These are phyloP conservation scores for Quercus mongolica DNA, from an alignment of 306 rosid species.

Conservation along the genomic window DNA sequence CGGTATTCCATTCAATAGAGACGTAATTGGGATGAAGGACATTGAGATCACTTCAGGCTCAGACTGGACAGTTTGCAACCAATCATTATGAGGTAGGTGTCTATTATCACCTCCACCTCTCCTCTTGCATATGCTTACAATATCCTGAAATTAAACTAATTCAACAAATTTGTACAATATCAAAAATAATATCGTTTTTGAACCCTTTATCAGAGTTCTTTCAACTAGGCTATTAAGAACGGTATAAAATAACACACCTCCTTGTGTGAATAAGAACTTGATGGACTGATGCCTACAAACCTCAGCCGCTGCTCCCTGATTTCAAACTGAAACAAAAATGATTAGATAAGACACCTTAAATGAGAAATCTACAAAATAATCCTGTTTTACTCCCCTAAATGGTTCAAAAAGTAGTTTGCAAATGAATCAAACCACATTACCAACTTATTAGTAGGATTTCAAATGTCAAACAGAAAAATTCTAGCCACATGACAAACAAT, in stretches of 20 bases:
- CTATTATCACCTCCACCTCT: constrained; percentile 77
- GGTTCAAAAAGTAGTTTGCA: background rate
- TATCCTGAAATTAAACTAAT: constrained; percentile 57
- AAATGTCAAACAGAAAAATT: background rate
- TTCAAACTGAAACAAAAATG: constrained; percentile 55
- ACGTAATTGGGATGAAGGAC: constrained; percentile 92
- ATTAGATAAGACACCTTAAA: constrained; percentile 19
- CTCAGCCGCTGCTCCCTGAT: constrained; percentile 74
- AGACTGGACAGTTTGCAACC: constrained; percentile 83
- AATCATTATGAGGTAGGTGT: constrained; percentile 62
- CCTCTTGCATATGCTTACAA: constrained; percentile 66
- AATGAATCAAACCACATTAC: background rate
- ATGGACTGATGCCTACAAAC: constrained; percentile 71
- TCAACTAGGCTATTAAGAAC: constrained; percentile 6
- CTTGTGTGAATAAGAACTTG: constrained; percentile 81
- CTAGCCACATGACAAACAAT: background rate
- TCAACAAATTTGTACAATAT: constrained; percentile 12
- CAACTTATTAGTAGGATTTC: background rate
- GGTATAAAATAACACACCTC: constrained; percentile 52
- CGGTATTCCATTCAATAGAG: constrained; percentile 88
- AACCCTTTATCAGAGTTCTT: background rate
- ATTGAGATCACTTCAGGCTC: constrained; percentile 94
- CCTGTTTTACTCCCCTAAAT: background rate
- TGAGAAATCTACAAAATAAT: background rate
- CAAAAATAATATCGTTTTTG: background rate